These are phyloP conservation scores for Haplosporangium sp. DNA, from an alignment of 371 early-diverging fungal species.

Conservation along the genomic window DNA sequence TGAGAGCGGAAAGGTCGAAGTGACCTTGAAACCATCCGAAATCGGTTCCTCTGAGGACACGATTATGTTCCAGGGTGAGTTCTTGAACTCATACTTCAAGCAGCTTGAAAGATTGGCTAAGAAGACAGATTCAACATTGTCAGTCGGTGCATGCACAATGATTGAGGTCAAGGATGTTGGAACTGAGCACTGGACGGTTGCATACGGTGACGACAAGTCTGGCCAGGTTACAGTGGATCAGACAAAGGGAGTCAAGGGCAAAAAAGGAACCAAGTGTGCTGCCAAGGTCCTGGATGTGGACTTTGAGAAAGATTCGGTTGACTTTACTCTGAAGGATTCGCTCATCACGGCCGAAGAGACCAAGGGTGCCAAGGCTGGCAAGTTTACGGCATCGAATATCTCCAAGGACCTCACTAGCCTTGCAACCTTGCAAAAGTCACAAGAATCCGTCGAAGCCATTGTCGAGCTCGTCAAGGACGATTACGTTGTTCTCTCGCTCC, in stretches of 20 bases:
- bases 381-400: conserved; percentile 17
- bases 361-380: conserved; percentile 38
- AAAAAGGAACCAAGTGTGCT: conserved; percentile 59
- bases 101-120: conserved; percentile 55
- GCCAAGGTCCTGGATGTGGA: conserved; percentile 78
- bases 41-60: conserved; percentile 45
- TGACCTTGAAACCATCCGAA: conserved; percentile 73
- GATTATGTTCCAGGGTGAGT: conserved; percentile 56
- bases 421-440: conserved; percentile 46
- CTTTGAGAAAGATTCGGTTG: conserved; percentile 64
- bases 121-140: conserved; percentile 32
- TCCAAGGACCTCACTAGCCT: conserved; percentile 46
- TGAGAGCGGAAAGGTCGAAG: conserved; percentile 55
- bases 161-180: conserved; percentile 66
- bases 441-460: conserved; percentile 60
- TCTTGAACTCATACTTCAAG: conserved; percentile 63
- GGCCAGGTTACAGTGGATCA: conserved; percentile 69
- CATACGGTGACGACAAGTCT: conserved; percentile 58
- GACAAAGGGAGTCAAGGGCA: conserved; percentile 57
- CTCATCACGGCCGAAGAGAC: conserved; percentile 44
- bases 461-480: conserved; percentile 80
- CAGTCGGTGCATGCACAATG: conserved; percentile 55
- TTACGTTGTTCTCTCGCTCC: conserved; percentile 76
- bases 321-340: conserved; percentile 63
- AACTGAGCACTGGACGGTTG: conserved; percentile 67